Conservation (phyloP, 116 monocot genomes). For the Iris pallida region DNA sequence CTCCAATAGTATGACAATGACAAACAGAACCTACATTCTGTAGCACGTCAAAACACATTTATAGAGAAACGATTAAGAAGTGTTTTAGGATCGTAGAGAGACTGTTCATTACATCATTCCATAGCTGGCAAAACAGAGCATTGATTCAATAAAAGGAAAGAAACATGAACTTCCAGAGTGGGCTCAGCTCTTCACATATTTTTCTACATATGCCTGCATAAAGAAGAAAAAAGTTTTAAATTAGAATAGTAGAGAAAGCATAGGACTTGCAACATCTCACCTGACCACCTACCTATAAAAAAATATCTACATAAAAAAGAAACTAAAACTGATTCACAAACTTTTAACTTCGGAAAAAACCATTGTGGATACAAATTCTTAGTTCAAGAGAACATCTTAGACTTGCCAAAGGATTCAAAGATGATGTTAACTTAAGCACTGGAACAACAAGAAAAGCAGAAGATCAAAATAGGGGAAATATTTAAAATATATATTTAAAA, state of each 20-base stretch:
- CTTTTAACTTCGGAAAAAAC: background rate
- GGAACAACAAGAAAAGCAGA: no score
- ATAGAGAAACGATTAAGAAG: no score
- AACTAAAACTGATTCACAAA: background rate
- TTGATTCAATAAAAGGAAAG: background rate
- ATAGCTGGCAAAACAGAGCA: background rate
- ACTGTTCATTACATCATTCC: background rate
- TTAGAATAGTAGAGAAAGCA: background rate
- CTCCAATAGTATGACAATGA: no score
- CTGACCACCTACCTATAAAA: background rate
- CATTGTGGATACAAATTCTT: background rate
- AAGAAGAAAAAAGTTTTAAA: background rate
- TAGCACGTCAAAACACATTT: no score
- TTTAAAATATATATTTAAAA: no score
- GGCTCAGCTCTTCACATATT: conserved; percentile 31
- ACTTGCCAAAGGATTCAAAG: background rate
- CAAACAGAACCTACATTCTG: no score
- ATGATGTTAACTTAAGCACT: background rate
- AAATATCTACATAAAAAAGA: background rate
- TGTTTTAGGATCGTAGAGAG: no score
- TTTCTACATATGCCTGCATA: conserved; percentile 30
- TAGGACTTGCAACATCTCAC: background rate
- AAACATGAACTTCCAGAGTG: background rate
- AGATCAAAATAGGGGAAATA: no score
- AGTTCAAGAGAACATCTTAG: background rate